phyloP scores from a whole-genome alignment of 2,329 filamentous ascomycete species.

The Cercospora zeina region DNA sequence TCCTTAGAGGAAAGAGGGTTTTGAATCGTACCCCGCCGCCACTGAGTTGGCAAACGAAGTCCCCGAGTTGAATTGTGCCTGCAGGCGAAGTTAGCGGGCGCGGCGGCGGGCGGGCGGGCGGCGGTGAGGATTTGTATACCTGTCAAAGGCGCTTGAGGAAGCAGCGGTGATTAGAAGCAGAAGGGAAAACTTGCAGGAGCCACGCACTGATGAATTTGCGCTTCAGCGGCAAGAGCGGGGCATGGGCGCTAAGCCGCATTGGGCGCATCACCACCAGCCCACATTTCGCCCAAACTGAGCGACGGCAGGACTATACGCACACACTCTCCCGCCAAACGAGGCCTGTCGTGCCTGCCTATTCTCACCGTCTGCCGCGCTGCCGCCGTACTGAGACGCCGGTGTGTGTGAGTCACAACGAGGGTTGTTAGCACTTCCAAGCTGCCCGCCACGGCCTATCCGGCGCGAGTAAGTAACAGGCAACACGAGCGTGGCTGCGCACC shows the following conservation, averaged over 20 bases:
- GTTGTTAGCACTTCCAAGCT: not conserved
- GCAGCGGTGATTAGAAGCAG: slow-evolving; percentile 11
- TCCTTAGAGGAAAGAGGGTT: slow-evolving; percentile 12
- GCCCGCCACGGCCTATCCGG: not conserved
- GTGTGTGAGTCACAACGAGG: not conserved
- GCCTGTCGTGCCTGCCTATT: not conserved
- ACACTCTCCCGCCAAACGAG: not conserved
- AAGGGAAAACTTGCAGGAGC: slow-evolving; percentile 5
- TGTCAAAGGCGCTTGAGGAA: slow-evolving; percentile 31
- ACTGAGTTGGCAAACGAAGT: slow-evolving; percentile 16
- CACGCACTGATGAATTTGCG: slow-evolving; percentile 7
- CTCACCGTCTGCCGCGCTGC: not conserved
- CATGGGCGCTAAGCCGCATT: slow-evolving; percentile 5
- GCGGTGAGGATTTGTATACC: slow-evolving; percentile 23
- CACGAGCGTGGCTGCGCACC: not conserved
- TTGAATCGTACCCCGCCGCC: slow-evolving; percentile 16
- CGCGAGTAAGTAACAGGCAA: not conserved
- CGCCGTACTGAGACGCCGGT: not conserved
- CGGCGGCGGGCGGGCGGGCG: slow-evolving; percentile 11
- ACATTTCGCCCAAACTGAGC: not conserved
- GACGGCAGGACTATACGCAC: not conserved
- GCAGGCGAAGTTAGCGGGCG: slow-evolving; percentile 4
- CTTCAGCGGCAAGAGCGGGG: slow-evolving; percentile 4
- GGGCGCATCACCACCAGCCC: not conserved
- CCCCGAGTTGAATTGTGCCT: slow-evolving; percentile 17